Evolutionary conservation across 2,329 filamentous ascomycete species (phyloP), one percentile per base, ranked within the genome.

Genomic region (Mollisiaceae sp.): DNA sequence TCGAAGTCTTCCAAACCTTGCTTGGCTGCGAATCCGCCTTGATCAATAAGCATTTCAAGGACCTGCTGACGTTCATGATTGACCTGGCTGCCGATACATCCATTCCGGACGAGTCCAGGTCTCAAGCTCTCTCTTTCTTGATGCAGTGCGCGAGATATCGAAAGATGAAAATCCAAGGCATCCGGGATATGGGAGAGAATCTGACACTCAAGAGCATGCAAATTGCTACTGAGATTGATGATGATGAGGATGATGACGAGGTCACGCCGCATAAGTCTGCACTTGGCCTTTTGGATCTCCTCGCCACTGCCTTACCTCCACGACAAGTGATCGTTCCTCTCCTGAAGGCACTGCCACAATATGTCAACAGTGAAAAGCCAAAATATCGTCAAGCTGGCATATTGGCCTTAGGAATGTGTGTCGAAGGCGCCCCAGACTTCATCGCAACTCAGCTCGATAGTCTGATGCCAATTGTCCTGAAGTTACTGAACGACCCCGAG

Each of bases 361-460:
- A 95, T 76, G 92, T 94, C 71, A 86, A 86, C 72, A 89, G 88
- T 75, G 80, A 85, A 66, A 86, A 96, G 75, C 86, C 93, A 41
- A 89, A 92, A 73, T 91, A 91, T 81, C 90, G 94, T 66, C 91
- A 94, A 79, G 94, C 94, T 62, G 94, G 92, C 79, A 95, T 98
- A 76, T 85, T 98, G 68, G 91, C 94, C 58, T 86, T 99, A 5
- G 94, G 94, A 66, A 96, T 94, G 82, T 94, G 92, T 73, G 94
- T 97, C 61, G 95, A 98, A 82, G 95, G 95, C 73, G 94, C 95
- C 36, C 95, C 95, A 18, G 95, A 99, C 78, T 99, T 98, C 80
- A 93, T 98, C 75, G 93, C 92, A 69, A 97, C 94, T 22, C 95
- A 99, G 80, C 87, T 98, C 68, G 85, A 90, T 75, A 86, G 90